A percentile compares a stretch with the other conserved stretches of the same genome.
These are phyloP conservation scores for Dimocarpus longan DNA, from an alignment of 345 rosid species.

Conservation along the genomic window DNA sequence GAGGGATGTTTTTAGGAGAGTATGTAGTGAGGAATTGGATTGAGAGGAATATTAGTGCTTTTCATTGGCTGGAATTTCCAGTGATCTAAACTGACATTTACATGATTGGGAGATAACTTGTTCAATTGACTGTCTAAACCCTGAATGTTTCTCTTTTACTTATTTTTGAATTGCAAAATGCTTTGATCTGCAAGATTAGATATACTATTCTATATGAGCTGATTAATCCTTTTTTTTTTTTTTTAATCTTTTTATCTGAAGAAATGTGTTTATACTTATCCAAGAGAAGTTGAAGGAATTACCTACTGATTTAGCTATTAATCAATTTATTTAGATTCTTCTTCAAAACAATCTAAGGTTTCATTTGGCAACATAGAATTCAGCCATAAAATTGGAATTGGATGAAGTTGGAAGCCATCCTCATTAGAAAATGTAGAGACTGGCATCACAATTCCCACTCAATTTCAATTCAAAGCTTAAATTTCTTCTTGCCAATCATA, in stretches of 20 bases:
- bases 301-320: background rate
- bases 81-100: background rate
- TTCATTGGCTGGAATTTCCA: background rate
- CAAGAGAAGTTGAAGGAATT: background rate
- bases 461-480: background rate
- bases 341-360: background rate
- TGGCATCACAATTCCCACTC: background rate
- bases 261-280: background rate
- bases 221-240: background rate
- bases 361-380: background rate
- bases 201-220: background rate
- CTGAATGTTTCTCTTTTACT: background rate
- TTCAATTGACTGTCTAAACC: background rate
- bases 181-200: conserved; percentile 1
- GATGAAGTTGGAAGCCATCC: background rate
- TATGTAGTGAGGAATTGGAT: background rate
- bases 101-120: background rate
- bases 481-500: background rate
- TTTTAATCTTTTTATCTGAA: background rate
- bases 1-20: background rate
- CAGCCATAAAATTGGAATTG: background rate
- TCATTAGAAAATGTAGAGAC: background rate
- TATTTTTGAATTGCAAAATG: background rate
- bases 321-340: background rate
- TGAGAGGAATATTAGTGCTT: background rate